These are phyloP conservation scores for Pseudogymnoascus sp. DNA, from an alignment of 2,329 filamentous ascomycete species.

Conservation along the genomic window DNA sequence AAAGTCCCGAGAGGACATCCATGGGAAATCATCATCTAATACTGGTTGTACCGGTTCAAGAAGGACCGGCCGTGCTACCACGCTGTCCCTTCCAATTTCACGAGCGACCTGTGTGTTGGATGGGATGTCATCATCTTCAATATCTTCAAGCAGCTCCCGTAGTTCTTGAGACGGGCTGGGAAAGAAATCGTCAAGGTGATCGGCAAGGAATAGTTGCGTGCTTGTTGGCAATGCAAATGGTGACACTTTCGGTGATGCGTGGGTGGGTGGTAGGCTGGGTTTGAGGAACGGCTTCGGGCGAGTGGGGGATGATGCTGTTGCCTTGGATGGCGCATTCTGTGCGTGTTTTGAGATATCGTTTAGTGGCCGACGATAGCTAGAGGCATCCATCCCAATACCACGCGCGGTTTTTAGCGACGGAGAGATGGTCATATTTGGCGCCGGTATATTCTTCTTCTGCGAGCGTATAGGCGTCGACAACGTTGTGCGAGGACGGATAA, in stretches of 20 bases:
- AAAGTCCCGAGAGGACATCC: slow-evolving; percentile 31
- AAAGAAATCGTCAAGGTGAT: slow-evolving; percentile 45
- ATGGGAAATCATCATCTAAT: not conserved
- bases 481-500: not conserved
- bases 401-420: not conserved
- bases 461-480: not conserved
- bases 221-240: slow-evolving; percentile 25
- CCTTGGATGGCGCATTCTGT: not conserved
- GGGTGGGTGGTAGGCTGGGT: slow-evolving; percentile 2
- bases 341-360: not conserved
- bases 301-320: not conserved
- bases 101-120: slow-evolving; percentile 18
- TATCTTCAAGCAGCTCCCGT: slow-evolving; percentile 40
- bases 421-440: not conserved
- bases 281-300: not conserved
- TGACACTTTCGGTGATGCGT: slow-evolving; percentile 1
- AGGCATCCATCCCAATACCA: not conserved
- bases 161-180: slow-evolving; percentile 48
- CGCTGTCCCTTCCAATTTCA: slow-evolving; percentile 16
- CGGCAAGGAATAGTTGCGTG: slow-evolving; percentile 46
- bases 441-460: not conserved
- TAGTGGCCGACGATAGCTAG: not conserved
- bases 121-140: slow-evolving; percentile 19
- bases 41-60: not conserved
- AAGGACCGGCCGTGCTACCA: not conserved